Evolutionary conservation across 306 rosid species (phyloP).

Genomic region (Spatholobus suberectus): DNA sequence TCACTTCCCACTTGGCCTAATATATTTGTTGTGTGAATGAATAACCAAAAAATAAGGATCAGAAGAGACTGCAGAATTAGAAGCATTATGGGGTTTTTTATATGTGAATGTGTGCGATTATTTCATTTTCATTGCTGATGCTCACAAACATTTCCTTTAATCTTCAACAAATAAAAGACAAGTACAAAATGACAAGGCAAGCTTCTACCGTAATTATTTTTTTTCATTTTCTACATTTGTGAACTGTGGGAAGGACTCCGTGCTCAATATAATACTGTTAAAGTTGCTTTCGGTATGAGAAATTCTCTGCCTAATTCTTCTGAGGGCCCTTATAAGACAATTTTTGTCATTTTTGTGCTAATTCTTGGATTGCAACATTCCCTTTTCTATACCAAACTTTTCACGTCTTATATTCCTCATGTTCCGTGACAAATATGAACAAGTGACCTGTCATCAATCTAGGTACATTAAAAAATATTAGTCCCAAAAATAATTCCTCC

Average conservation of each 20-base stretch:
- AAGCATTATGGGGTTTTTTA: conserved; percentile 41
- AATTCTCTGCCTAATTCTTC: conserved; percentile 39
- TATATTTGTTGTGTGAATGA: conserved; percentile 38
- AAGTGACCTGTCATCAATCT: conserved; percentile 38
- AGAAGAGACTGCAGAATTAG: conserved; percentile 54
- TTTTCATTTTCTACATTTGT: conserved; percentile 30
- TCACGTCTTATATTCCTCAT: conserved; percentile 32
- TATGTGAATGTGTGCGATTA: conserved; percentile 33
- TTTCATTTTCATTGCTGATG: conserved; percentile 51
- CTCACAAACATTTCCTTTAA: conserved; percentile 43
- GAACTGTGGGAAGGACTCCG: conserved; percentile 36
- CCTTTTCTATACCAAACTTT: conserved; percentile 35
- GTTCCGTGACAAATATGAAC: conserved; percentile 36
- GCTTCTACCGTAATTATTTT: conserved; percentile 55
- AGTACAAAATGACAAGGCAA: conserved; percentile 67
- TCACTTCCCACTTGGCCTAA: conserved; percentile 34
- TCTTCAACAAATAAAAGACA: conserved; percentile 57
- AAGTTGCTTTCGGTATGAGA: conserved; percentile 43
- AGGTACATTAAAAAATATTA: conserved; percentile 13
- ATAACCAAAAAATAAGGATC: conserved; percentile 64
- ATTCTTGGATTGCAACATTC: conserved; percentile 38
- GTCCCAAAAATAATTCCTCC: neutral
- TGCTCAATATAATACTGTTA: conserved; percentile 34
- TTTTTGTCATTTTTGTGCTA: neutral
- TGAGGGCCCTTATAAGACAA: conserved; percentile 35